Percentiles rank a stretch among this genome's conserved stretches.
phyloP scores from a whole-genome alignment of 164 flowering plant genomes.

The Piper betle region DNA sequence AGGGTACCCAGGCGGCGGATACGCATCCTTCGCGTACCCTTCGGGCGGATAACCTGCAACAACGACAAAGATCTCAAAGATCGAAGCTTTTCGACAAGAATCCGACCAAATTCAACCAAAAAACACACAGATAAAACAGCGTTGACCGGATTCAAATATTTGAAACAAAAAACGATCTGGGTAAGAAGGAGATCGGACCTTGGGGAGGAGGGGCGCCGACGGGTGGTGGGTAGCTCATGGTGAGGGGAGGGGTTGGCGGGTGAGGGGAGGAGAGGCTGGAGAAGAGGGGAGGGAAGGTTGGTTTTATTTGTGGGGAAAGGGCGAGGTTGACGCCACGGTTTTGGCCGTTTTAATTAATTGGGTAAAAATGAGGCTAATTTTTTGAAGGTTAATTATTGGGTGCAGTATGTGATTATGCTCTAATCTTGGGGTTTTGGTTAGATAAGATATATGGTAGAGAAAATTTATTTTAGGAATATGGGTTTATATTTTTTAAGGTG shows the following conservation, averaged over 20 bases:
- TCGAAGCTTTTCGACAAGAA: neutral
- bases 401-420: no score
- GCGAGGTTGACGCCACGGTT: no score
- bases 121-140: no score
- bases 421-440: no score
- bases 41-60: neutral
- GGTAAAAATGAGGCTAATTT: no score
- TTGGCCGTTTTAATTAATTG: no score
- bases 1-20: neutral
- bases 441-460: no score
- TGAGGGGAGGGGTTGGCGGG: neutral
- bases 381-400: no score
- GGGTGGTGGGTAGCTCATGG: neutral
- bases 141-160: neutral
- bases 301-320: no score
- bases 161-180: neutral
- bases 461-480: no score
- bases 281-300: no score
- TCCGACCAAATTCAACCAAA: neutral
- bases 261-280: neutral
- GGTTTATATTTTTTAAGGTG: no score
- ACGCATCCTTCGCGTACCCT: neutral
- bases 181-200: neutral
- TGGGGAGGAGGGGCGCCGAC: neutral
- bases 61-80: neutral